Conservation (phyloP, 2,329 filamentous ascomycete species). For the Hymenoscyphus linearis region DNA sequence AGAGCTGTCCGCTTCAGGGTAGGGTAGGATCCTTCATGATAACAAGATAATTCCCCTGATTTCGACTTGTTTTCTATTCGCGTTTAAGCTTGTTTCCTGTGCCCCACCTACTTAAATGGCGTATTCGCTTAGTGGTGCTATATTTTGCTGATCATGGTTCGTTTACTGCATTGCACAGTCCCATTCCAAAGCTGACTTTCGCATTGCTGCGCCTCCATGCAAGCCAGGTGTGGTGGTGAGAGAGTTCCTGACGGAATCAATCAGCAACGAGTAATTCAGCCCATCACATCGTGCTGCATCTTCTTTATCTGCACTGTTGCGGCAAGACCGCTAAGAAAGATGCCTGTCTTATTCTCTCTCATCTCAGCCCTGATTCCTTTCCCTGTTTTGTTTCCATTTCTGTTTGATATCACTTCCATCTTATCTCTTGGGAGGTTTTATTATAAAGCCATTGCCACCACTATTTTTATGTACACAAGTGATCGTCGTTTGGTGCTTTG, state of each 20-base stretch:
- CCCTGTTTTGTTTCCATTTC: background rate
- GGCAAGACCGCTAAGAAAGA: background rate
- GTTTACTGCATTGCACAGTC: background rate
- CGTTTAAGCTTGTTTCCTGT: background rate
- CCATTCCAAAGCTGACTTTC: background rate
- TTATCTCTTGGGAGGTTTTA: background rate
- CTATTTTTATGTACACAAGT: background rate
- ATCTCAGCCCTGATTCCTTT: background rate
- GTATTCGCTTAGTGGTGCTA: background rate
- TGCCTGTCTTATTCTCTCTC: background rate
- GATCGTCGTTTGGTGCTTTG: background rate
- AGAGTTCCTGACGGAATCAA: background rate
- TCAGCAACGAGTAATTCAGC: background rate
- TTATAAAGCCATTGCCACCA: background rate
- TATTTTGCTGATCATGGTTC: background rate
- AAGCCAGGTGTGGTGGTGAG: background rate
- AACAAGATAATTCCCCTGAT: background rate
- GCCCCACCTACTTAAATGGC: background rate
- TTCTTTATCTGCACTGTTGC: background rate
- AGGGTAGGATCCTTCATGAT: too few species aligned
- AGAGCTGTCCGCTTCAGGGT: too few species aligned
- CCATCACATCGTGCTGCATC: slow-evolving; percentile 1
- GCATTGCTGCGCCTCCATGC: slow-evolving; percentile 1
- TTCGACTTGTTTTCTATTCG: background rate
- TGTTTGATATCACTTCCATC: background rate